These are phyloP conservation scores for Beta corolliflora DNA, from an alignment of 179 eudicot species.

Conservation along the genomic window DNA sequence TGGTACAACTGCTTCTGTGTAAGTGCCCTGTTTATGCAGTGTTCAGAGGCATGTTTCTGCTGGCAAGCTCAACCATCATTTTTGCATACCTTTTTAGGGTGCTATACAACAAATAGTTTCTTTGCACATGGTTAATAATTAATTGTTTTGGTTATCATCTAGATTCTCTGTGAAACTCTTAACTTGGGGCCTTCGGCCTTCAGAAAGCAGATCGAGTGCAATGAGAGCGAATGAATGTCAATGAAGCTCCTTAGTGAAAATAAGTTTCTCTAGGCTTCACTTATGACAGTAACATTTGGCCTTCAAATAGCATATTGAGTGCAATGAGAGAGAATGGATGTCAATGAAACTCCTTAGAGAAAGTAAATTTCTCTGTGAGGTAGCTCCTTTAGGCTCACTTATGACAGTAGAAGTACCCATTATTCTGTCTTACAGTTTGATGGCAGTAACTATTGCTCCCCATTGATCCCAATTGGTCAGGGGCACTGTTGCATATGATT, in stretches of 20 bases:
- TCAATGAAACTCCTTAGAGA: background rate
- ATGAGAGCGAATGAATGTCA: background rate
- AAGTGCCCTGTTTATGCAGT: conserved; percentile 30
- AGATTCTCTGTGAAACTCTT: background rate
- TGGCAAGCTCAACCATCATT: background rate
- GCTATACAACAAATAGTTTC: background rate
- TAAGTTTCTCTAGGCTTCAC: background rate
- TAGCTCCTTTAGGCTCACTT: background rate
- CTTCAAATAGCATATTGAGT: background rate
- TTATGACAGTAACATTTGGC: background rate
- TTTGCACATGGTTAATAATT: background rate
- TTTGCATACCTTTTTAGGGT: background rate
- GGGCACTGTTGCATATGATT: background rate
- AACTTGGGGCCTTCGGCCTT: background rate
- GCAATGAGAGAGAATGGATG: background rate
- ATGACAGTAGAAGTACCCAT: no score
- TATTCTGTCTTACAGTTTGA: background rate
- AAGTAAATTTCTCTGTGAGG: no score
- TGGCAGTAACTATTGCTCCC: background rate
- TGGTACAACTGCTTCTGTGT: conserved; percentile 92
- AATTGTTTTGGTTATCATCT: background rate
- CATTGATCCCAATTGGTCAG: background rate
- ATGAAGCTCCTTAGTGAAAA: background rate
- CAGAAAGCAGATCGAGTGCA: background rate
- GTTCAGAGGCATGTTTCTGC: background rate